Evolutionary conservation across 2,329 filamentous ascomycete genomes (phyloP), one percentile per base, ranked within the genome.

Genomic region (Cytospora chrysosperma): DNA sequence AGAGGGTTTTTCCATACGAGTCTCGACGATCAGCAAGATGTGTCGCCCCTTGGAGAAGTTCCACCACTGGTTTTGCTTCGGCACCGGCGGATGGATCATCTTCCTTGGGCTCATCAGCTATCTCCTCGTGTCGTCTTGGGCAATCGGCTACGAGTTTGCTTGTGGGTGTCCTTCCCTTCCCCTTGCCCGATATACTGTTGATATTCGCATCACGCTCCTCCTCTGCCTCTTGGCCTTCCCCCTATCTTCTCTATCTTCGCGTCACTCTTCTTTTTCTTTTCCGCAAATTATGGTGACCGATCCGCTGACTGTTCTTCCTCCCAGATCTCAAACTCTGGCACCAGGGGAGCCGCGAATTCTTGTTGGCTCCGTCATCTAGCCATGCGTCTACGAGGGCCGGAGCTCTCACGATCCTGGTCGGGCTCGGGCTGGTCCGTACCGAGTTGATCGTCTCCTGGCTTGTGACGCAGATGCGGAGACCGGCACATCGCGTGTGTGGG

Each of bases 81-180:
- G 34, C 34, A 12, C 26, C 19, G 57, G 57, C 7, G 63, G 54
- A 0, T 57, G 47, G 54, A 7, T 58, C 40, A 30, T 62, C 54
- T 24, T 62, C 43, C 54, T 53, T 47, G 54, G 60, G 40, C 8
- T 62, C 55, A 53, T 62, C 43, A 24, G 27, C 37, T 62, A 62
- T 32, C 60, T 62, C 60, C 9, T 56, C 47, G 60, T 52, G 54
- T 62, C 60, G 13, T 17, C 60, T 3, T 62, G 55, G 53, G 57
- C 60, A 19, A 24, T 62, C 30, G 43, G 55, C 53, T 62, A 62
- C 32, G 47, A 53, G 60, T 62, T 62, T 62, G 60, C 54, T 15
- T 62, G 60, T 62, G 30, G 30, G 60, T 57, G 5, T n/a, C 2
- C 8, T 57, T 43, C 19, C 17, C 13, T 27, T 30, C 4, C 21